Evolutionary conservation across 176 grass and related monocot genomes (phyloP), one percentile per base, ranked within the genome.

Genomic region (Cocos nucifera): DNA sequence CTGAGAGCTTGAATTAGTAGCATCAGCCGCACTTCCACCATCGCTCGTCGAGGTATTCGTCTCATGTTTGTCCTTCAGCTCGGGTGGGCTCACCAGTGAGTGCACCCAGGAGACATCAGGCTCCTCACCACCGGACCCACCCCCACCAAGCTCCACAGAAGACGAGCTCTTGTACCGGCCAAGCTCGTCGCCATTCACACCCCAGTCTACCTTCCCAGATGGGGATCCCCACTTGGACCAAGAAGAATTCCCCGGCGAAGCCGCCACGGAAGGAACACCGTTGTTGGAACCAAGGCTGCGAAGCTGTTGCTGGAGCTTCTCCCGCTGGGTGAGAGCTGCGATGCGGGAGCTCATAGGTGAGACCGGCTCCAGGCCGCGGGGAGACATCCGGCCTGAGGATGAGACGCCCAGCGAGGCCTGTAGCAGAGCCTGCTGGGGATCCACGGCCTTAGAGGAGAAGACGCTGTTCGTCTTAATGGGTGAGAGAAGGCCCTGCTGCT

Each of bases 101-200:
- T 83, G 87, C 17, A 85, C 79, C 93, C 87, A 98, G 4, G 93
- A 85, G 0, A 88, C n/a, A 79, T 98, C 84, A 6, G 87, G 81
- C 18, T 83, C 93, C 20, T 79, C 82, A 19, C 75, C 65, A 24
- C 59, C 70, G 27, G 21, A 21, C 21, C 56, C 70, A 27, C 63
- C 22, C 25, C 69, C 23, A 15, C 69, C 23, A 12, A 73, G 51
- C n/a, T 54, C 26, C 14, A 73, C 54, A 26, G 27, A 56, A 4
- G 58, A 44, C 21, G 50, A 54, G 6, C 15, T 50, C 50, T 12
- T 62, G 50, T 54, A 27, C 3, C 1, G 70, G 7, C 70, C 70
- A 28, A 63, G 58, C 20, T 78, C 57, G 3, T 85, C 83, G 6
- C 74, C 58, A 15, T 92, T 78, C 1, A 92, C 67, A 56, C 81